Evolutionary conservation across 108 stramenopile species (phyloP), one percentile per base, ranked within the genome.

Genomic region (Cylindrotheca closterium): DNA sequence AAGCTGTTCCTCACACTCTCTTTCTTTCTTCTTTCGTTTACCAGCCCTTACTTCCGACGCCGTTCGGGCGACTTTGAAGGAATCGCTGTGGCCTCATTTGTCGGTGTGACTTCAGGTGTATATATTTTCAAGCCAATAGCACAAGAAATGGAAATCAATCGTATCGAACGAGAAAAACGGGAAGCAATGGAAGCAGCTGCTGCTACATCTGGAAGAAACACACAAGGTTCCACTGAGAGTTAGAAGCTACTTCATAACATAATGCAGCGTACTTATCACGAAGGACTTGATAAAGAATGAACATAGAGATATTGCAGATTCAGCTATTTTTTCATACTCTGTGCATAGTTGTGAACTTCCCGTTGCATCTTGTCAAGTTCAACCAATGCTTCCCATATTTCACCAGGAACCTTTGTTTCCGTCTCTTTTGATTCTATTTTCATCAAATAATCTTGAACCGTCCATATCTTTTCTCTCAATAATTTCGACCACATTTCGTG

Each of bases 361-460:
- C 71, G 79, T 55, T 77, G 68, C 34, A 87, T 83, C 30, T 60
- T 57, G 29, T 87, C 83, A 63, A 87, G 82, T 32, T 82, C 79
- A 23, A 82, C 83, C 76, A 87, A 42, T 1, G 86, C 86, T 23
- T 87, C 83, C 86, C 86, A 84, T 25, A 87, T 71, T 51, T 60
- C 70, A 17, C 64, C 34, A 0, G 86, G 83, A 34, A 87, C 82
- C n/a, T 64, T 64, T 53, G 45, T 31, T 37, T 65, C 33, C 4
- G 63, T 52, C 42, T 65, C 63, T 29, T 58, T 60, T 17, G 68
- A 60, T 57, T 73, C 71, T 7, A 73, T 30, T 45, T 51, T 42
- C 49, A 73, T 57, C 17, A 70, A 50, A 46, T 50, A 65, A 21
- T 73, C 27, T 46, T 65, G 63, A 48, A 65, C 63, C 4, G 52